Conservation (phyloP, 495 filamentous ascomycete species). For the Neurospora sp. region DNA sequence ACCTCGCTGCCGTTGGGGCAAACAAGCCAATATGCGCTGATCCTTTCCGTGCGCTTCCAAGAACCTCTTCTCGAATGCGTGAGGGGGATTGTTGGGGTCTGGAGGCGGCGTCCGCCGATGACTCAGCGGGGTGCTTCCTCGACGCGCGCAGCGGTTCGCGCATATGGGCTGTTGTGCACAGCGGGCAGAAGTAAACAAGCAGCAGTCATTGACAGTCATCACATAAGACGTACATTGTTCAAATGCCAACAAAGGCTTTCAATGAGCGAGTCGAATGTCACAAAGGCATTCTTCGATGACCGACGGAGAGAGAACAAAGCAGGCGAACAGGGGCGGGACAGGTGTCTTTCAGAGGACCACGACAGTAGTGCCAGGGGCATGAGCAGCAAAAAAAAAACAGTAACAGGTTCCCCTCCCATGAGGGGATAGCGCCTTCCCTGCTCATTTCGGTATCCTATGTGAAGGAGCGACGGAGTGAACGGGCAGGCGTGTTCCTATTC, state of each 20-base stretch:
- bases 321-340: not conserved
- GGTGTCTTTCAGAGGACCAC: not conserved
- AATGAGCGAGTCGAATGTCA: not conserved
- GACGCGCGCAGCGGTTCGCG: not conserved
- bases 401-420: not conserved
- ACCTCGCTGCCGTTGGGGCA: not conserved
- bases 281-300: not conserved
- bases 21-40: not conserved
- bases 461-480: not conserved
- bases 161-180: not conserved
- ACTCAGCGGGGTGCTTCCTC: not conserved
- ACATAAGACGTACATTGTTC: not conserved
- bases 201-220: not conserved
- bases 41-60: not conserved
- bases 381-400: not conserved
- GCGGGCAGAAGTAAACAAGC: not conserved
- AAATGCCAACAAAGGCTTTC: not conserved
- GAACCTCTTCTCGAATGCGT: too few species aligned
- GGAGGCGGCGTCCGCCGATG: not conserved
- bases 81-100: too few species aligned
- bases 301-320: not conserved
- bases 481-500: not conserved
- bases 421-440: not conserved
- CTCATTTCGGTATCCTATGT: not conserved
- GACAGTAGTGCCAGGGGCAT: not conserved